Percentiles rank a stretch among this genome's conserved stretches.
phyloP scores from a whole-genome alignment of 1,139 yeast genomes.

The Zygosaccharomyces pseudobailii region DNA sequence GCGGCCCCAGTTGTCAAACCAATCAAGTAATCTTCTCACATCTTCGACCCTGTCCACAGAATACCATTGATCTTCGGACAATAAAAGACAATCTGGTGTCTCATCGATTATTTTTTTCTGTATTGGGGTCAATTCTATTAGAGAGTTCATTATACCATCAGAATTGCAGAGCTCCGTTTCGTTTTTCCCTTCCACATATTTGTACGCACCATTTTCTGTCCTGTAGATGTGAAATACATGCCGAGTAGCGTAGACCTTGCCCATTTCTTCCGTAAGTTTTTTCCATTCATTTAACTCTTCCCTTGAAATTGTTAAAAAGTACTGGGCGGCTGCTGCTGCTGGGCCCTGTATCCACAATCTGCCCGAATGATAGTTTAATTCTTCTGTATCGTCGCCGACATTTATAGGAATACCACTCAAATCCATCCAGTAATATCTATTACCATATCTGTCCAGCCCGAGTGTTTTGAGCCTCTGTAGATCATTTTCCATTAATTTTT shows the following conservation, averaged over 20 bases:
- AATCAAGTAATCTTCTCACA: slow-evolving; percentile 50
- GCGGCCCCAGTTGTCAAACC: slow-evolving; percentile 74
- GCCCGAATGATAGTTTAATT: slow-evolving; percentile 52
- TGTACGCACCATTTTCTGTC: slow-evolving; percentile 19
- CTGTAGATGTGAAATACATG: slow-evolving; percentile 23
- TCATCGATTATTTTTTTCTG: slow-evolving; percentile 72
- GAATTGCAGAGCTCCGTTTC: slow-evolving; percentile 33
- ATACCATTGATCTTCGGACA: slow-evolving; percentile 61
- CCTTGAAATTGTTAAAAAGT: slow-evolving; percentile 39
- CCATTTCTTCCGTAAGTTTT: slow-evolving; percentile 21
- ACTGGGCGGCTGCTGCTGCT: slow-evolving; percentile 51
- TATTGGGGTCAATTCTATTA: slow-evolving; percentile 38
- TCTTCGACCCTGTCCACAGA: slow-evolving; percentile 59
- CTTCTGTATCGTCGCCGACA: slow-evolving; percentile 39
- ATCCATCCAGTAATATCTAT: slow-evolving; percentile 96
- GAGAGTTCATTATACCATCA: slow-evolving; percentile 39
- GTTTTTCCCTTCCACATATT: slow-evolving; percentile 23
- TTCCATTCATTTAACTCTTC: slow-evolving; percentile 38
- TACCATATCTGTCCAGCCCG: slow-evolving; percentile 80
- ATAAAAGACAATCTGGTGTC: slow-evolving; percentile 48
- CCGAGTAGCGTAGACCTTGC: slow-evolving; percentile 27
- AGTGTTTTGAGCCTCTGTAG: slow-evolving; percentile 70
- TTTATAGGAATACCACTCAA: slow-evolving; percentile 69
- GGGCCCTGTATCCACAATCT: slow-evolving; percentile 95
- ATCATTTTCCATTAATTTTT: slow-evolving; percentile 59